phyloP scores from a whole-genome alignment of 2,329 filamentous ascomycete species.

The Pseudocercospora eumusae region DNA sequence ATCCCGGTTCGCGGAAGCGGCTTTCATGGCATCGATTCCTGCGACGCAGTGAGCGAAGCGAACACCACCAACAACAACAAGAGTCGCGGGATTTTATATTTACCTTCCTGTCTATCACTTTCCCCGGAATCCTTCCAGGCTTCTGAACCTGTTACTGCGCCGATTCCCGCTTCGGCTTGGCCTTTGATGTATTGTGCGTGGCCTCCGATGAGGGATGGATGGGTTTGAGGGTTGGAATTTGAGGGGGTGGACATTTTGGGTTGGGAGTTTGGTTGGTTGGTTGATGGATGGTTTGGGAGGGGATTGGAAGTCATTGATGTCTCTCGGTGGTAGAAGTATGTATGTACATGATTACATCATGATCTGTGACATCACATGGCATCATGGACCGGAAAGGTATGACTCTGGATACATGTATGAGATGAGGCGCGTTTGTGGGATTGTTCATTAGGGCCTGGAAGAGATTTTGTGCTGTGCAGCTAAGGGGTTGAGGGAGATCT shows the following conservation, averaged over 20 bases:
- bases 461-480: not conserved
- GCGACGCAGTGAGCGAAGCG: slow-evolving; percentile 33
- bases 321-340: no score
- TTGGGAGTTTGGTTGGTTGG: slow-evolving; percentile 27
- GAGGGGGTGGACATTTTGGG: slow-evolving; percentile 16
- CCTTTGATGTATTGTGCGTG: slow-evolving; percentile 71
- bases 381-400: slow-evolving; percentile 1
- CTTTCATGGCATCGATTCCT: slow-evolving; percentile 64
- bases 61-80: no score
- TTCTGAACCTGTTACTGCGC: slow-evolving; percentile 61
- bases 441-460: not conserved
- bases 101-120: slow-evolving; percentile 57
- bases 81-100: not conserved
- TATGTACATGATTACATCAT: slow-evolving; percentile 13
- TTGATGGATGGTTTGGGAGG: not conserved
- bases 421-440: no score
- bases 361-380: slow-evolving; percentile 10
- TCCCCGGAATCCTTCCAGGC: slow-evolving; percentile 66
- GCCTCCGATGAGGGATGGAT: slow-evolving; percentile 62
- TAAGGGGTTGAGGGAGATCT: no score
- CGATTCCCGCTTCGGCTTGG: slow-evolving; percentile 62
- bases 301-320: no score
- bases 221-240: slow-evolving; percentile 33
- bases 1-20: slow-evolving; percentile 60
- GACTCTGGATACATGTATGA: no score